Evolutionary conservation across 2,329 filamentous ascomycete genomes (phyloP), one percentile per base, ranked within the genome.

Genomic region (Aureobasidium uvarum): DNA sequence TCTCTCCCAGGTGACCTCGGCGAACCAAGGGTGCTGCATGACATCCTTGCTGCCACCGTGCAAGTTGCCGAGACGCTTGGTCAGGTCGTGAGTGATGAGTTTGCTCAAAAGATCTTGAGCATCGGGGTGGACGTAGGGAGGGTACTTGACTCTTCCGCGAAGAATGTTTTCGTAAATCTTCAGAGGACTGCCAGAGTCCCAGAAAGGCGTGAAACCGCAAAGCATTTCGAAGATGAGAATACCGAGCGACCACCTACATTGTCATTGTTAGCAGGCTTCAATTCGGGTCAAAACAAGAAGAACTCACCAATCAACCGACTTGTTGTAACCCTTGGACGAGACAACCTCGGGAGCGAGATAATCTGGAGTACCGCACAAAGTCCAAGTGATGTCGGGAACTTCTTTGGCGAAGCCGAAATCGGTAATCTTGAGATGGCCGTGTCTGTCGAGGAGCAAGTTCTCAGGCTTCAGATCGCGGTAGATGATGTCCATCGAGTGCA

Each of bases 91-190:
- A 31, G 95, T 99, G 78, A 99, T 98, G 71, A 99, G 84, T 72
- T 92, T 90, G 74, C 95, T 89, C 41, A 99, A 86, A 66, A 99
- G 83, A 76, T 98, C 91, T 75, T 96, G 92, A 0, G 95, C 95
- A 75, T 98, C 95, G 1, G 90, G 88, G 75, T 98, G 92, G 73
- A 99, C 91, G 77, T 98, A 99, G 6, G 91, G 89, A 63, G 95
- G 95, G 76, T 98, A 99, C 80, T 97, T 98, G 78, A 99, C 91
- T 72, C 90, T 89, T 67, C 94, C 95, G 74, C 92, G 93, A 69
- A 99, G 85, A 73, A 99, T 99, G 77, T 99, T 99, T 81, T 99
- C 95, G 80, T 99, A 99, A 74, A 99, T 99, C 80, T 96, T 97
- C 86, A 99, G 96, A 2, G 95, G 94, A 51, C 92, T 96, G 64